Evolutionary conservation across 495 filamentous ascomycete species (phyloP).

Genomic region (Lindgomyces ingoldianus): DNA sequence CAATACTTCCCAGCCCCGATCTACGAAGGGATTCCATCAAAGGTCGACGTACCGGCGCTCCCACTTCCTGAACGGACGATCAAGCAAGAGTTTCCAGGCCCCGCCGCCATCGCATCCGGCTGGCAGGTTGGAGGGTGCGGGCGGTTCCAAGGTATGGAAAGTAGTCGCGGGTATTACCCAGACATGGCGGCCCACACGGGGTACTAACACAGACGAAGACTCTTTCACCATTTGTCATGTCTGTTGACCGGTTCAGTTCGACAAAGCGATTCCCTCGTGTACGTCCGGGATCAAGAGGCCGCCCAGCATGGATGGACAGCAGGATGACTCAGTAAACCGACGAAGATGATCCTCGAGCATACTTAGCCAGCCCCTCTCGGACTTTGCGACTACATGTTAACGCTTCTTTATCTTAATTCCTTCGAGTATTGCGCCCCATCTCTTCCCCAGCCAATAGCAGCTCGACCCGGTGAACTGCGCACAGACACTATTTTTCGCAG

Average conservation of each 20-base stretch:
- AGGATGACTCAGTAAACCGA: neutral
- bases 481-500: slow-evolving; percentile 24
- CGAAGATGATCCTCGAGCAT: neutral
- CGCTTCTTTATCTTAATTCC: slow-evolving; percentile 27
- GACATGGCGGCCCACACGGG: slow-evolving; percentile 34
- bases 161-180: slow-evolving; percentile 42
- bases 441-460: slow-evolving; percentile 17
- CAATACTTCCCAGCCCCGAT: slow-evolving; percentile 43
- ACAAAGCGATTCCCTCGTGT: slow-evolving; percentile 2
- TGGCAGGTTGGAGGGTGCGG: slow-evolving; percentile 39
- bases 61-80: slow-evolving; percentile 32
- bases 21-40: slow-evolving; percentile 38
- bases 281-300: neutral
- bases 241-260: slow-evolving; percentile 20
- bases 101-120: slow-evolving; percentile 26
- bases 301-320: slow-evolving; percentile 6
- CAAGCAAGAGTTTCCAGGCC: slow-evolving; percentile 41
- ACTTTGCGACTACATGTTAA: slow-evolving; percentile 21
- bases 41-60: slow-evolving; percentile 17
- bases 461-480: slow-evolving; percentile 12
- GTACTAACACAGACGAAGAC: slow-evolving; percentile 13
- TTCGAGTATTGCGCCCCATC: slow-evolving; percentile 11
- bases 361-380: slow-evolving; percentile 1
- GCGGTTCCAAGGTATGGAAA: slow-evolving; percentile 42
- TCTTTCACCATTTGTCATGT: slow-evolving; percentile 20